Evolutionary conservation across 148 eudicot genomes (phyloP), one percentile per base, ranked within the genome.

Genomic region (Selenicereus undatus): DNA sequence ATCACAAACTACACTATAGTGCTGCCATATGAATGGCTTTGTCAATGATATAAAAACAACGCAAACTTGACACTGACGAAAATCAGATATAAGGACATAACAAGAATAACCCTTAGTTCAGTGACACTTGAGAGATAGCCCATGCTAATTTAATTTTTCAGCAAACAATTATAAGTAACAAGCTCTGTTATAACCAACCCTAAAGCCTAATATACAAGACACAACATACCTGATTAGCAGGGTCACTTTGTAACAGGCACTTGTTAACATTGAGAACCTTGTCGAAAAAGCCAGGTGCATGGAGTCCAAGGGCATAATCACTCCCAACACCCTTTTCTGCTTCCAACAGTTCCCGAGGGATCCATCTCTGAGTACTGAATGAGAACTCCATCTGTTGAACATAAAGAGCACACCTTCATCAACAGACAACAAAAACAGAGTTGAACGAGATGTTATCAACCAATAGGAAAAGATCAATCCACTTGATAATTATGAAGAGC

Each of bases 271-370:
- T 83, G 24, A 96, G 90, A 83, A 96, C 93, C 91, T 91, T 96
- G 78, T 96, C 98, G 83, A 91, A 93, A 85, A 89, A 96, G 43
- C 99, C 98, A 81, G 99, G 99, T 76, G 97, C 99, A 84, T 96
- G 99, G 73, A 96, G 90, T 79, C 99, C 99, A 82, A 96, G 89
- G 62, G 97, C 94, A 85, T 85, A 88, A 81, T 80, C 87, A 71
- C 84, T 84, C 21, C 81, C 86, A 83, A 74, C 84, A 80, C 73
- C 83, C 66, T 70, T 76, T 82, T 88, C 86, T 72, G 85, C 93
- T 79, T 78, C 80, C 78, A 88, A 74, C 73, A 85, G 75, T 78
- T 86, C 95, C 80, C 70, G 84, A 39, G 98, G 99, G 80, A 92
- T 76, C 99, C 99, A 96, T 51, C 80, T 84, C 74, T 78, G 84